Evolutionary conservation across 768 basidiomycete species (phyloP), one percentile per base, ranked within the genome.

Genomic region (Galerina sulciceps): DNA sequence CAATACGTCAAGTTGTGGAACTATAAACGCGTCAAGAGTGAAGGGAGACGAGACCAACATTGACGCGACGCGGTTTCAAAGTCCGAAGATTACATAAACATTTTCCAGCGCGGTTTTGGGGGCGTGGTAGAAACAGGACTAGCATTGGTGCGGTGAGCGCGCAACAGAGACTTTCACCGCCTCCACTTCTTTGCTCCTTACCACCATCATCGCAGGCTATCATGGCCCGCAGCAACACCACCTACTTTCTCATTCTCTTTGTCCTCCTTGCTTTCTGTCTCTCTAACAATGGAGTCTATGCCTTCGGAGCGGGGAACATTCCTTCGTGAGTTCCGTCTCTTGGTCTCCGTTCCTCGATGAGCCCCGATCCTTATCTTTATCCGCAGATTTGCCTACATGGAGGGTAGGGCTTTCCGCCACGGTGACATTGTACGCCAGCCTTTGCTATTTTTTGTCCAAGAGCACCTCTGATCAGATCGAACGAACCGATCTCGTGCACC

Each of bases 221-320:
- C 59, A 75, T 76, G 72, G 68, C 74, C 40, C 75, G 68, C 69
- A 68, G 57, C 36, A 76, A 69, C 56, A 70, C 73, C 14, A 68
- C 75, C 1, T 59, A 79, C 52, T 65, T 84, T 38, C 69, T 85
- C 22, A 70, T 88, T 10, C 65, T 81, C 23, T 60, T 87, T 40
- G 74, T 79, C 57, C 69, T 81, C 59, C 84, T 84, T 57, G 80
- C 83, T 10, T 75, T 90, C 59, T 87, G 84, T 68, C 70, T 89
- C 46, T 76, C 84, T 4, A 64, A 68, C 2, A 82, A 85, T 75
- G 81, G 84, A 56, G 88, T 89, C 14, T 80, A 85, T 67, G 90
- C 88, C 6, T 92, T 91, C 61, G 89, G 88, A n/a, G 88, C 89
- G 52, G 93, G 93, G 40, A 94, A 95, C 67, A 94, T 96, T 65